Base-by-base conservation (phyloP, 306 rosid species). In the Albizia julibrissin region DNA sequence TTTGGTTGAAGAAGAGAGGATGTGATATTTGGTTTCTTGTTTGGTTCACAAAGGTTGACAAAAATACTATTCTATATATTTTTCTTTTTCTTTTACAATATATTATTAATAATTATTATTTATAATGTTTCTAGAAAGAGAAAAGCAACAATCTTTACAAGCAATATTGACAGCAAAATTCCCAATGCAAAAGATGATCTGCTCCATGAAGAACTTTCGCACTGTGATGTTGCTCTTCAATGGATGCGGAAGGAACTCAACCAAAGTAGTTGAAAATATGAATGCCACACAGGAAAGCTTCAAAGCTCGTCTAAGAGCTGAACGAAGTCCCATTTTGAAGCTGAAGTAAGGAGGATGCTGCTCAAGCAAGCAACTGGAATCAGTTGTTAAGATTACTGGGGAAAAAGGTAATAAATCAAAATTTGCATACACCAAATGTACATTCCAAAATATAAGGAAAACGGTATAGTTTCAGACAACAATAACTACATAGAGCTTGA, bases 301-400 rank as follows among this genome's bases (percentile, higher is more conserved):
- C 9, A 91, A 85, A 61, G 97, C 94, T 47, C 83, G 78, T n/a
- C 83, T 77, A 61, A 83, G 71, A 78, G 97, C 98, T 0, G 85
- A 83, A 39, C 91, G 98, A 44, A 93, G 68, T 40, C 94, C 97
- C 99, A 96, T 93, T 89, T 96, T 96, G 88, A 93, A 93, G 88
- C 95, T 96, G 88, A 90, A 93, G 83, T 89, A 93, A 3, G 98
- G 98, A 58, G 92, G 91, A 49, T 98, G 96, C 99, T 95, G 93
- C 79, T 15, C 78, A 80, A 54, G 87, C 80, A 80, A 82, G 67
- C 69, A 84, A 6, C 69, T 18, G 54, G 50, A 78, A 80, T 84
- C 81, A 83, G 83, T 50, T 76, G 62, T 64, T 67, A 50, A 37
- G 40, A 39, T 54, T 59, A 34, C 69, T 21, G 66, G 71, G 15